Evolutionary conservation across 2,329 filamentous ascomycete genomes (phyloP), one percentile per base, ranked within the genome.

Genomic region (Colletotrichum filicis): DNA sequence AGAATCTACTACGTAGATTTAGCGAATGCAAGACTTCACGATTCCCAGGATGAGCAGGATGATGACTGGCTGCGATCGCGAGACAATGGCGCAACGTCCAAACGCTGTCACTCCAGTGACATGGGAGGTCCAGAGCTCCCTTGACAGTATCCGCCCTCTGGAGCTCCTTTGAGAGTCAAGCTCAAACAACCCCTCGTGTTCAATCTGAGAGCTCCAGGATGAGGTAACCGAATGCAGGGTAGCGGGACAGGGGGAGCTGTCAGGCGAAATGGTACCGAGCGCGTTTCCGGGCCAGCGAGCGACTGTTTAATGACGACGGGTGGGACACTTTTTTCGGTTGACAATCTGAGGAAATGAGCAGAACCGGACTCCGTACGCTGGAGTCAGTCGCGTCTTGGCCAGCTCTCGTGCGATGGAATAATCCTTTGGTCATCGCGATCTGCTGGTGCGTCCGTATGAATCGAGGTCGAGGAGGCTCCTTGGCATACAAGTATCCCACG

Each of bases 241-340:
- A 66, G 71, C 53, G 71, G 42, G 71, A 71, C 71, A 73, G 63
- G 71, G 66, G 66, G 60, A 73, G 66, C 60, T 70, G 26, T 56
- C 22, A 73, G 71, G 71, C 71, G 71, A 73, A 49, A 73, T 73
- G 56, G 66, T 28, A 30, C 59, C 56, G 70, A 73, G 70, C 66
- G 66, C 70, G 71, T 73, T 73, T 73, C 71, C 66, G 46, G 71
- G 71, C 46, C 71, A 73, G 71, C 71, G 46, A 71, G 49, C 46
- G 35, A 67, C 35, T 19, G 61, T 73, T 70, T 65, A 73, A 73
- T 71, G 57, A 73, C 56, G 52, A 22, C 60, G 32, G 66, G 71
- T 59, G 53, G 52, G 30, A 65, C 59, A 65, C 57, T 57, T 66
- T 61, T 57, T 52, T 8, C 5, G n/a, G 11, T 12, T 7, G 35